Conservation (phyloP, 257 asterid species). For the Petunia axillaris region DNA sequence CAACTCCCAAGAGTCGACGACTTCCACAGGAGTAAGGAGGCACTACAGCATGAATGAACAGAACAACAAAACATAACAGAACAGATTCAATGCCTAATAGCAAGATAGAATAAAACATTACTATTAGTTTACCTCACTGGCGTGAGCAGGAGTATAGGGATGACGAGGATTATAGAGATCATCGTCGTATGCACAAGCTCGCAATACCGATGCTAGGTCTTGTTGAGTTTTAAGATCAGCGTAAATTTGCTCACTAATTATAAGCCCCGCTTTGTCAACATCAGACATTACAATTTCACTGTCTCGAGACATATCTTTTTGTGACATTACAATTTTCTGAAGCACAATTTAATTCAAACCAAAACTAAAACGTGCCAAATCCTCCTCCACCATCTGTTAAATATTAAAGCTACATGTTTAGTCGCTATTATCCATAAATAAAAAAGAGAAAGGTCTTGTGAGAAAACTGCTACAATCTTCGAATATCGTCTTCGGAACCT, state of each 20-base stretch:
- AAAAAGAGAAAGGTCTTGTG: too few relatives aligned
- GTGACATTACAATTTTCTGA: too few relatives aligned
- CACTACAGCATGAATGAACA: constrained; percentile 59
- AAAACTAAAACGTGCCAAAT: too few relatives aligned
- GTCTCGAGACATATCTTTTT: constrained; percentile 53
- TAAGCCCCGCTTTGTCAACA: constrained; percentile 89
- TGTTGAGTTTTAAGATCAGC: too few relatives aligned
- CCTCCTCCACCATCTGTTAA: too few relatives aligned
- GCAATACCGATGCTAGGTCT: constrained; percentile 50
- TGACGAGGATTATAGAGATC: constrained; percentile 30
- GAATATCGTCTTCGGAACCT: too few relatives aligned
- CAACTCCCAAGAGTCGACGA: constrained; percentile 93
- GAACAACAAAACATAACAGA: background rate
- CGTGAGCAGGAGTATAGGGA: constrained; percentile 77
- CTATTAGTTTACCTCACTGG: constrained; percentile 73
- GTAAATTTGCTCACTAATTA: constrained; percentile 54
- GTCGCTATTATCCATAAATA: too few relatives aligned
- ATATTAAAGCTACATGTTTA: too few relatives aligned
- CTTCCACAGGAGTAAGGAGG: constrained; percentile 79
- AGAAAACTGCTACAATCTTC: too few relatives aligned
- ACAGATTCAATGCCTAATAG: too few relatives aligned
- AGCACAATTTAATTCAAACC: too few relatives aligned
- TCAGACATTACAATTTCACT: constrained; percentile 85
- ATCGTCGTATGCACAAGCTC: constrained; percentile 81
- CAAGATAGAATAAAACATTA: background rate